These are phyloP conservation scores for Agrostemma githago DNA, from an alignment of 148 eudicot species.

Conservation along the genomic window DNA sequence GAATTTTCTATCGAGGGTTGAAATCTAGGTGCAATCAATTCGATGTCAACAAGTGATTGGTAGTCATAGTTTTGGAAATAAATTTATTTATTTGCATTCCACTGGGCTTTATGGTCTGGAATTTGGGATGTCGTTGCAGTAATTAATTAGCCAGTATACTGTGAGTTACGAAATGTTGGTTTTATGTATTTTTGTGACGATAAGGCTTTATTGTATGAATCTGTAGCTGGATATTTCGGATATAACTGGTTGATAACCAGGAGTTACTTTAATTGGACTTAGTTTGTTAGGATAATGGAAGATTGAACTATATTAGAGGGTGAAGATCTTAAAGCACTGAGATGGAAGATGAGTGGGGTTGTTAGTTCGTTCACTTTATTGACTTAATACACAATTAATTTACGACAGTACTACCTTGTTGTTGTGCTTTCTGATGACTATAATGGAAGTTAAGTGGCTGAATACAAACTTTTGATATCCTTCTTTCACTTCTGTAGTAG, in stretches of 20 bases:
- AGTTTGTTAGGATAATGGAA: not conserved
- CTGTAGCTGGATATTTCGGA: not conserved
- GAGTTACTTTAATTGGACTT: not conserved
- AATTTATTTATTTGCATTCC: not conserved
- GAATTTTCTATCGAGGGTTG: not conserved
- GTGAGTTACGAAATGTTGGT: not conserved
- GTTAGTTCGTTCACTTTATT: not conserved
- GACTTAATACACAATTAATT: not conserved
- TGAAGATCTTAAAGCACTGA: not conserved
- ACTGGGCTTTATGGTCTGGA: not conserved
- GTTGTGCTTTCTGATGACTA: not conserved
- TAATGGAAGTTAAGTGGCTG: not conserved
- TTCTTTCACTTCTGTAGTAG: not conserved
- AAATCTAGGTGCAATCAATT: not conserved
- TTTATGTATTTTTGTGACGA: not conserved
- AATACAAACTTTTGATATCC: not conserved
- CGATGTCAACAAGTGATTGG: not conserved
- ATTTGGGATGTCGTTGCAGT: not conserved
- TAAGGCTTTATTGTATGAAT: constrained; percentile 1
- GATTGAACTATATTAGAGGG: not conserved
- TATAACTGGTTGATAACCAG: not conserved
- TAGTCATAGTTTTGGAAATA: not conserved
- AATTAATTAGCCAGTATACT: not conserved
- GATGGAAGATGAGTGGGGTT: not conserved
- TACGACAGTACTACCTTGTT: not conserved